Conservation (phyloP, 768 basidiomycete genomes). For the Mycena kentingensis region DNA sequence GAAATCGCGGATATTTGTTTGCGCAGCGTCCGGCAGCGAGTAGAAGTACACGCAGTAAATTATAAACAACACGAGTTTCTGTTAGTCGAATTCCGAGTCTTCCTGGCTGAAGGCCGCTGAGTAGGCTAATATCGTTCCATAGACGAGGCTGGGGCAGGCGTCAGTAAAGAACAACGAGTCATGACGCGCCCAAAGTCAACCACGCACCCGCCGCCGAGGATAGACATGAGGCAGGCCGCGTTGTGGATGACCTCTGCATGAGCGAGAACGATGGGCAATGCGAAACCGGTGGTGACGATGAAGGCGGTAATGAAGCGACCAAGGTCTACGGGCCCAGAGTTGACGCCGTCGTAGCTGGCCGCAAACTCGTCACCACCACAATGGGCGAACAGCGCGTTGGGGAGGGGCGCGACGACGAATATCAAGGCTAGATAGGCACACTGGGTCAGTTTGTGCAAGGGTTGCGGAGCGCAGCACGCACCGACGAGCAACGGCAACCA, state of each 20-base stretch:
- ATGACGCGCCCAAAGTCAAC: conserved; percentile 1
- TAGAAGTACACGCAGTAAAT: conserved; percentile 1
- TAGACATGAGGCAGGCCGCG: conserved; percentile 91
- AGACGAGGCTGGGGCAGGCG: conserved; percentile 61
- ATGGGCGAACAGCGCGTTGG: conserved; percentile 92
- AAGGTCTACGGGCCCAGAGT: conserved; percentile 74
- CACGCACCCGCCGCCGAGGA: conserved; percentile 86
- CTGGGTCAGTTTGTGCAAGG: conserved; percentile 1
- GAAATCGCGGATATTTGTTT: too few species aligned
- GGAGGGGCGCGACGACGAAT: conserved; percentile 93
- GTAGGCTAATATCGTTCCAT: conserved; percentile 89
- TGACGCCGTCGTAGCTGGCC: conserved; percentile 60
- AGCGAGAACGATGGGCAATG: conserved; percentile 87
- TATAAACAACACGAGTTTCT: not conserved
- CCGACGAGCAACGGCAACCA: conserved; percentile 98
- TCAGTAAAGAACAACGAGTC: conserved; percentile 1
- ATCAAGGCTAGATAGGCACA: conserved; percentile 68
- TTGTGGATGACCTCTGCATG: conserved; percentile 87
- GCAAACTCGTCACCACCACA: conserved; percentile 90
- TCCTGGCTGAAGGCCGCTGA: conserved; percentile 81
- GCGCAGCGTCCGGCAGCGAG: conserved; percentile 1
- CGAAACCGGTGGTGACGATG: conserved; percentile 91
- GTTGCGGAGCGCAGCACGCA: conserved; percentile 41
- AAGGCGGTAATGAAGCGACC: conserved; percentile 92
- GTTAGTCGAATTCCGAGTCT: conserved; percentile 77